Percentiles rank a stretch among this genome's conserved stretches.
phyloP scores from a whole-genome alignment of 805 yeast genomes.

The Kregervanrija delftensis region DNA sequence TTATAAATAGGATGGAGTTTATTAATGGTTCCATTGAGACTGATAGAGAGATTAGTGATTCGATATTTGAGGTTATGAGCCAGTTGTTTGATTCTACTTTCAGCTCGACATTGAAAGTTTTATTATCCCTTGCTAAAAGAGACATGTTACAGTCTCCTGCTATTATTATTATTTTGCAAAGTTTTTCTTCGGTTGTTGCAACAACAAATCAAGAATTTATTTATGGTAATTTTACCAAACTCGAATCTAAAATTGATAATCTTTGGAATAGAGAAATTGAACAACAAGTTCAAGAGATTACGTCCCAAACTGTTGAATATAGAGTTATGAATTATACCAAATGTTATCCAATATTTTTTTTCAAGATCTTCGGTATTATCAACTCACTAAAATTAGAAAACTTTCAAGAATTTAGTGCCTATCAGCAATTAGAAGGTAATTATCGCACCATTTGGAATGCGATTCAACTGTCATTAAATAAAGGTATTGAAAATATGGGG shows the following conservation, averaged over 20 bases:
- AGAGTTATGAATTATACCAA: slow-evolving; percentile 37
- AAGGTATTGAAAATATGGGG: slow-evolving; percentile 5
- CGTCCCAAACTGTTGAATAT: slow-evolving; percentile 13
- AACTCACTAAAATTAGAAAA: slow-evolving; percentile 11
- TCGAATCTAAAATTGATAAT: slow-evolving; percentile 42
- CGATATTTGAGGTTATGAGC: slow-evolving; percentile 24
- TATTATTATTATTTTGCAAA: slow-evolving; percentile 36
- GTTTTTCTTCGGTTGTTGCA: slow-evolving; percentile 29
- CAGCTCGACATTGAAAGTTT: slow-evolving; percentile 25
- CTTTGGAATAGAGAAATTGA: slow-evolving; percentile 57
- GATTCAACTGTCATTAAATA: slow-evolving; percentile 11
- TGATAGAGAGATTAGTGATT: slow-evolving; percentile 26
- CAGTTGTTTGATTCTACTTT: slow-evolving; percentile 21
- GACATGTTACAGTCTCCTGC: slow-evolving; percentile 37
- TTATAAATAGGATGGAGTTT: slow-evolving; percentile 10
- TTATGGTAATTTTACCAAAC: slow-evolving; percentile 40
- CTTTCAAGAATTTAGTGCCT: slow-evolving; percentile 9
- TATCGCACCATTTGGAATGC: slow-evolving; percentile 19
- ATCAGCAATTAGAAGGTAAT: slow-evolving; percentile 13
- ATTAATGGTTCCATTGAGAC: slow-evolving; percentile 18
- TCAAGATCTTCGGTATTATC: slow-evolving; percentile 30
- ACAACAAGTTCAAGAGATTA: slow-evolving; percentile 42
- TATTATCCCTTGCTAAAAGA: slow-evolving; percentile 30
- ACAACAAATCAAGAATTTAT: slow-evolving; percentile 61
- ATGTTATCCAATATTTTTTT: slow-evolving; percentile 41